phyloP scores from a whole-genome alignment of 2,329 filamentous ascomycete species.

The Penicillium sp. region DNA sequence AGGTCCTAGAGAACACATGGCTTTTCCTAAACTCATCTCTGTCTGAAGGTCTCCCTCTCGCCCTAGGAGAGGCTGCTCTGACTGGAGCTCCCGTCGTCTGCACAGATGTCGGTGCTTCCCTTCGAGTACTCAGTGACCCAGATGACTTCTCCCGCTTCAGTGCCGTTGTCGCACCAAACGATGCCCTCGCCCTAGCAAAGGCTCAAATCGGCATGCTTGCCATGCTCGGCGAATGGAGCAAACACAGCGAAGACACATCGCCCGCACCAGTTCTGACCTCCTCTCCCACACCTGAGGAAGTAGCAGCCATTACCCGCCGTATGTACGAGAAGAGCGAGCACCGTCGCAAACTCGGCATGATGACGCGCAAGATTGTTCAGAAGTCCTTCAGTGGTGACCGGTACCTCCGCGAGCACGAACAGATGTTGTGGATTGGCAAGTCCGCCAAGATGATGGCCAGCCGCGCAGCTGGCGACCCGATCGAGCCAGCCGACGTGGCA shows the following conservation, averaged over 20 bases:
- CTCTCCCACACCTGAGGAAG: constrained; percentile 52
- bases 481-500: constrained; percentile 29
- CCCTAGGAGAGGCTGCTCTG: constrained; percentile 48
- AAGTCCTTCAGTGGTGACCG: constrained; percentile 60
- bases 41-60: constrained; percentile 48
- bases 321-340: constrained; percentile 62
- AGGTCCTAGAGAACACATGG: constrained; percentile 58
- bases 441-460: constrained; percentile 36
- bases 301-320: constrained; percentile 54
- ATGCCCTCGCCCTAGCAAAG: constrained; percentile 58
- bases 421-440: constrained; percentile 57
- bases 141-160: constrained; percentile 55
- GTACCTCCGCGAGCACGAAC: constrained; percentile 62
- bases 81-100: constrained; percentile 48
- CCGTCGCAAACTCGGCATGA: constrained; percentile 59
- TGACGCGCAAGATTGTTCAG: constrained; percentile 58
- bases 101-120: constrained; percentile 44
- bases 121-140: constrained; percentile 44
- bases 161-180: constrained; percentile 64
- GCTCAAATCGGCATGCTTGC: constrained; percentile 64
- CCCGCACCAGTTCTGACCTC: constrained; percentile 48
- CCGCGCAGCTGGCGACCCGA: constrained; percentile 23
- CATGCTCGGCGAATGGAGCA: constrained; percentile 61
- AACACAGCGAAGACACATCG: constrained; percentile 56
- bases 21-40: constrained; percentile 53